phyloP scores from a whole-genome alignment of 768 basidiomycete genomes.

The Russula vinacea region DNA sequence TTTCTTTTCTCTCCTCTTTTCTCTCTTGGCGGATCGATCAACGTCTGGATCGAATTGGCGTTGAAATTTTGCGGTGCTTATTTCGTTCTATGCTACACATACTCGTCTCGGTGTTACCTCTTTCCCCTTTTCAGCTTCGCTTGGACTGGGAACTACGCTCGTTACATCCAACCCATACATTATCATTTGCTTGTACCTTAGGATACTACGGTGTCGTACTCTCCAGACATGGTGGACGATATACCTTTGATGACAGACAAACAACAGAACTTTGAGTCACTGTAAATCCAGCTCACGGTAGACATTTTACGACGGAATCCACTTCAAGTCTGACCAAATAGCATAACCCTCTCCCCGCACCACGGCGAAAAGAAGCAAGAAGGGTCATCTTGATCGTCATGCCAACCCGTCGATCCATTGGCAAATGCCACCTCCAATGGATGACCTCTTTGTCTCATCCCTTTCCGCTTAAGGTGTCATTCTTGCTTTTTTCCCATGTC shows the following conservation, averaged over 20 bases:
- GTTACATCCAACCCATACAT: slow-evolving; percentile 1
- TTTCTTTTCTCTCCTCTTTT: background rate
- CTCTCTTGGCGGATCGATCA: background rate
- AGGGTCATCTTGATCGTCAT: background rate
- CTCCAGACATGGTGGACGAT: background rate
- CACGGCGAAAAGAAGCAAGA: slow-evolving; percentile 1
- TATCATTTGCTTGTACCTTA: slow-evolving; percentile 5
- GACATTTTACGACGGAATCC: background rate
- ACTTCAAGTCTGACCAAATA: background rate
- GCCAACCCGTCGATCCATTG: background rate
- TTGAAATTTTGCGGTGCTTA: background rate
- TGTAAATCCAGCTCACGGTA: background rate
- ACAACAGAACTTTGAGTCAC: background rate
- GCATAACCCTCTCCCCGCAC: slow-evolving; percentile 1
- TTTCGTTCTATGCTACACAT: background rate
- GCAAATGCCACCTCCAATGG: background rate
- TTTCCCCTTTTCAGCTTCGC: background rate
- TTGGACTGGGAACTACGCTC: slow-evolving; percentile 1
- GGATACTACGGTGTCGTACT: background rate
- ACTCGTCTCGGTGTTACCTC: background rate
- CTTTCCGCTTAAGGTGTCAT: background rate
- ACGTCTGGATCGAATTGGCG: background rate
- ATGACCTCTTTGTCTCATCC: background rate
- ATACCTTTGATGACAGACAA: background rate
- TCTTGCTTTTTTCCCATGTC: background rate